Base-by-base conservation (phyloP, 192 early-diverging fungal genomes). In the Backusella psychrophila region DNA sequence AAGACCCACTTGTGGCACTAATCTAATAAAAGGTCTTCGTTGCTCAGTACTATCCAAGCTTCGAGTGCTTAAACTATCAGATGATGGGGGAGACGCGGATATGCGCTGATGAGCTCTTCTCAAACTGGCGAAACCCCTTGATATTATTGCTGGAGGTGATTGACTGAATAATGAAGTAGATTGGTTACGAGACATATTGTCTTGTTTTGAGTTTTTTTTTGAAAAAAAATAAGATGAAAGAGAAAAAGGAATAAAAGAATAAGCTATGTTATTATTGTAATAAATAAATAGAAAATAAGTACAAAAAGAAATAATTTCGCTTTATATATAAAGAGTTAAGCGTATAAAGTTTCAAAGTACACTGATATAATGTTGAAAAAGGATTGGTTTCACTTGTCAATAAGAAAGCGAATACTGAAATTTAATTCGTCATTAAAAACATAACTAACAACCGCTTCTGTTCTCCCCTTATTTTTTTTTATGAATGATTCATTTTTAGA, bases 1-100 rank as follows among this genome's bases (percentile, higher is more conserved):
- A 12, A 34, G 21, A 15, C 66, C 77, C 14, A 78, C 31, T 15
- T 67, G 73, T n/a, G 77, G 77, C 5, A 74, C 59, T 35, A 78
- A 41, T 6, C 77, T 72, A 63, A 63, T 63, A 63, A 63, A 63
- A 26, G 56, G 56, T 4, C 26, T 63, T 63, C 23, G 56, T 29
- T 63, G 56, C 11, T 29, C 26, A 12, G 56, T 29, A 3, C 56
- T 63, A 63, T 63, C 56, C 56, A 63, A 29, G 12, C 23, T 63
- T 29, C 26, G 56, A 63, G 23, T 14, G 56, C 56, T 63, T 29
- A 29, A 63, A 14, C 26, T 63, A 63, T 63, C 56, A 29, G 56
- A 8, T 63, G 12, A 59, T 12, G 23, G 53, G 23, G 53, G n/a
- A 0, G 53, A 63, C 2, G 21, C 29, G 26, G 56, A 63, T 29